Base-by-base conservation (phyloP, 352 stramenopile genomes). In the Hyaloperonospora arabidopsidis region DNA sequence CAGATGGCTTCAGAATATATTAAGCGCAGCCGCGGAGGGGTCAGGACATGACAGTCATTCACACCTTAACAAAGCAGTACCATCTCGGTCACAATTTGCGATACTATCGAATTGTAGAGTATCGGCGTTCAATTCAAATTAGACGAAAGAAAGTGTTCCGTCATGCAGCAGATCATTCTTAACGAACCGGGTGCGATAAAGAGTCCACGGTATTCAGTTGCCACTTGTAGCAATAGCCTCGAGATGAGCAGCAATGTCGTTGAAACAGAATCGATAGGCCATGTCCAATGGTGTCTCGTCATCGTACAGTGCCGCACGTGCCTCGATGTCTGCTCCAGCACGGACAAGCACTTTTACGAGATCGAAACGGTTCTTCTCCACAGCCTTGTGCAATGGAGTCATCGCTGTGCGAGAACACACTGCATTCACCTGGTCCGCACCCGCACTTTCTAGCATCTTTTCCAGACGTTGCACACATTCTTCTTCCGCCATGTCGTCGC, bases 371-470 rank as follows among this genome's bases (percentile, higher is more conserved):
- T 79, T 67, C 56, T 76, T 79, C 50, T 87, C 76, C 38, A 87
- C 74, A 6, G 76, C 76, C 57, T 83, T 83, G 51, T 87, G 76
- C 25, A 87, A 29, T n/a, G 70, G 68, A 15, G 76, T 83, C 73
- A 87, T 83, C 29, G 61, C 78, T 14, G 73, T 80, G 12, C 76
- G 76, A 54, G 58, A 1, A 48, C 76, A 87, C 10, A 82, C 41
- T 35, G 61, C 58, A 29, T 79, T 68, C 34, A 87, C 43, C 48
- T 63, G 51, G 3, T 54, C 28, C 5, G 15, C 21, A n/a, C 34
- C 66, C 15, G 55, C 57, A 43, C 36, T 56, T 41, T 41, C 19
- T 17, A 74, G 53, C 12, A 13, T 41, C 19, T 61, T 58, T 5
- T 66, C n/a, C 45, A 69, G 17, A 12, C 39, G 8, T 29, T 54